Evolutionary conservation across 2,329 filamentous ascomycete genomes (phyloP), one percentile per base, ranked within the genome.

Genomic region (Colletotrichum somersetense): DNA sequence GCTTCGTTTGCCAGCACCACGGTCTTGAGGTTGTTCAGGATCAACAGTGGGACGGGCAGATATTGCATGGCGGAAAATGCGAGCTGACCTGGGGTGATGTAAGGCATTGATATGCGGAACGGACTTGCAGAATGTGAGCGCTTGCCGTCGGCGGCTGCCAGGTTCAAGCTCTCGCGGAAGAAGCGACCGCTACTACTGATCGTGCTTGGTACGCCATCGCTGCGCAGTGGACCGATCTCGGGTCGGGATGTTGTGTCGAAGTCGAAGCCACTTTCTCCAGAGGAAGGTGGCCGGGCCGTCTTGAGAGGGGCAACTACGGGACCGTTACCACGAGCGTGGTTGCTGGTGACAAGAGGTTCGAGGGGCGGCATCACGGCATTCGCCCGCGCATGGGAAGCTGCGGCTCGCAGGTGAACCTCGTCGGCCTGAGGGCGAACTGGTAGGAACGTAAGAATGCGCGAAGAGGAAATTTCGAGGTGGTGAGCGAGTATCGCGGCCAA

Each of bases 1-100:
- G 93, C 91, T 75, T 94, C 91, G 76, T 95, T 95, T 42, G 92
- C 92, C 52, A 95, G 80, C 1, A 93, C 86, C 3, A 95, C 87
- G 0, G 91, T 92, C 80, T 94, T 95, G 40, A 88, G 77, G 46
- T 86, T 89, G 62, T 91, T 91, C 46, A 95, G 82, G 1, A 95
- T 89, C 46, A 95, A 79, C 5, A 93, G 79, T 0, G 93, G 93
- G 58, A 93, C 89, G 0, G 93, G 93, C 6, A 95, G 84, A 77
- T 93, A 94, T 77, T 93, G 91, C 81, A 95, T 83, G 6, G 92
- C 90, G 1, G 90, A 88, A 71, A 93, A 89, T 30, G 91, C 90
- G 50, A 91, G 81, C 75, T 89, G 87, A 1, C 83, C 85, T 0
- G 86, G 83, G 0, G 85, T 86, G 61, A 86, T 83, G 65, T 79